phyloP scores from a whole-genome alignment of 345 rosid genomes.

The Salix purpurea region DNA sequence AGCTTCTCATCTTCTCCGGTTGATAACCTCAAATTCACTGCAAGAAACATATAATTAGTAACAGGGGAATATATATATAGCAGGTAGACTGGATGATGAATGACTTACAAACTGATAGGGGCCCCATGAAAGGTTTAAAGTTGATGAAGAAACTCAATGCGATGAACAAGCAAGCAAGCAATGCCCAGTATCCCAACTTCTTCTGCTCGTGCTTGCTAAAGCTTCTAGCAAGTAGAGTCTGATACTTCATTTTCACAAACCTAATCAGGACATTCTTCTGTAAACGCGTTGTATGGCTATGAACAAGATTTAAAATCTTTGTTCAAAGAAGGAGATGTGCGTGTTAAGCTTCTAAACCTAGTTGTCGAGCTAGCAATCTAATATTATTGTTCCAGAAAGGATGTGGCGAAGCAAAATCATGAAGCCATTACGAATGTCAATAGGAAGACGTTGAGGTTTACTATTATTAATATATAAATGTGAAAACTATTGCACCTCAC shows the following conservation, averaged over 20 bases:
- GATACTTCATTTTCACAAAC: slow-evolving; percentile 21
- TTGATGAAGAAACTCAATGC: slow-evolving; percentile 48
- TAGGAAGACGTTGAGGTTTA: background rate
- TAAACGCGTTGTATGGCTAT: background rate
- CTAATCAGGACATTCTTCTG: background rate
- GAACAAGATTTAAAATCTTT: background rate
- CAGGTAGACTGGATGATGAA: background rate
- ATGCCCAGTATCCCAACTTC: slow-evolving; percentile 60
- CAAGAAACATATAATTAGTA: background rate
- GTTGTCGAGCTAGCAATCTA: background rate
- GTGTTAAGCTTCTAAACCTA: background rate
- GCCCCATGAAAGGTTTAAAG: slow-evolving; percentile 52
- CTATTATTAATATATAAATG: background rate
- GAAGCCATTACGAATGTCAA: background rate
- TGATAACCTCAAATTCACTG: slow-evolving; percentile 55
- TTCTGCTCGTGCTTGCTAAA: slow-evolving; percentile 62
- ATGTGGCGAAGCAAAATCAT: background rate
- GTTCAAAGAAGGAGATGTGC: background rate
- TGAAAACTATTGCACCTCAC: background rate
- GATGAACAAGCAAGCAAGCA: slow-evolving; percentile 42
- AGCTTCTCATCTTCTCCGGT: slow-evolving; percentile 33
- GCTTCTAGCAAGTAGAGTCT: slow-evolving; percentile 62
- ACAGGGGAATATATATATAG: background rate
- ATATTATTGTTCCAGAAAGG: background rate
- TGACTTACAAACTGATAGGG: slow-evolving; percentile 45